Evolutionary conservation across 75 land plant species (phyloP).

Genomic region (Sequoiadendron giganteum): DNA sequence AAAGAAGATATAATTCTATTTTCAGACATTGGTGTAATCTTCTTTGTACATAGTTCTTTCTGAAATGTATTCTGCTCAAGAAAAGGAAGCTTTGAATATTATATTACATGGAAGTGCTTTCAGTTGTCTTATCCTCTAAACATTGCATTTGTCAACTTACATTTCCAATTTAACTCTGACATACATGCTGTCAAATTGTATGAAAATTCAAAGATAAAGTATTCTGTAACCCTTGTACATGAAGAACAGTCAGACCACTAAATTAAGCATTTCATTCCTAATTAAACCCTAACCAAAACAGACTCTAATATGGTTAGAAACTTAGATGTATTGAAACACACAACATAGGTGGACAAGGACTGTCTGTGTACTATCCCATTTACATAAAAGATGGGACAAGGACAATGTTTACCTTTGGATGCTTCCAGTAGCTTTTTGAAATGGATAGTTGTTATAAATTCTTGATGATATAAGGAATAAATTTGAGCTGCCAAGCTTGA

Average conservation of each 20-base stretch:
- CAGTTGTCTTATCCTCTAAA: neutral
- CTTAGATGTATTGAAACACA: neutral
- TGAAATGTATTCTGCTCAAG: neutral
- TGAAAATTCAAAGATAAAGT: neutral
- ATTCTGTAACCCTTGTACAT: neutral
- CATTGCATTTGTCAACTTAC: neutral
- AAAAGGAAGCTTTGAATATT: neutral
- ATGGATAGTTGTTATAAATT: neutral
- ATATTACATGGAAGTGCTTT: neutral
- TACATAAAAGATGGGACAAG: neutral
- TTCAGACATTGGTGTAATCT: neutral
- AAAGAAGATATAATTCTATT: neutral
- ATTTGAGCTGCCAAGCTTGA: neutral
- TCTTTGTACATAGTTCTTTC: neutral
- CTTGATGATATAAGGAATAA: neutral
- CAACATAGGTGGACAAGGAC: neutral
- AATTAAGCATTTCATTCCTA: neutral
- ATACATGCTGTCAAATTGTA: neutral
- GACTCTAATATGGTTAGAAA: neutral
- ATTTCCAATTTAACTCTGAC: neutral
- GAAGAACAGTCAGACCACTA: neutral
- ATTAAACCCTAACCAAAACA: neutral
- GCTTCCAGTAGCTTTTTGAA: constrained; percentile 15
- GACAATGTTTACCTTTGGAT: constrained; percentile 6
- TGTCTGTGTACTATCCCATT: neutral